A percentile compares a stretch with the other conserved stretches of the same genome.
Conservation (phyloP, 2,329 filamentous ascomycete genomes). For the Polytolypa hystricis region DNA sequence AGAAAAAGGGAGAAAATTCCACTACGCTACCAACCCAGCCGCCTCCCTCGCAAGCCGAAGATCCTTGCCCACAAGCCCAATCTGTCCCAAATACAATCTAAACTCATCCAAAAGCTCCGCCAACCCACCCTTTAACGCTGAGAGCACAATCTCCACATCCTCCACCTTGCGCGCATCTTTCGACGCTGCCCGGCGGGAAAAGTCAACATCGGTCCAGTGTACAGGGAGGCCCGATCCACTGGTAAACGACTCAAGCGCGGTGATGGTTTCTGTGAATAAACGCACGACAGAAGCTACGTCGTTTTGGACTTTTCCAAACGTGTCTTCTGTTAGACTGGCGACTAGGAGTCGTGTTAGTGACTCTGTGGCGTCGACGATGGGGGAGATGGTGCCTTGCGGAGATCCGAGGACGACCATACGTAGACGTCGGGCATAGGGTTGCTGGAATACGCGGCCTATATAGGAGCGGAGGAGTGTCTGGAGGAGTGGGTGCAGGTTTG, state of each 20-base stretch:
- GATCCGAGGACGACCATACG: slow-evolving; percentile 59
- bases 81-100: slow-evolving; percentile 58
- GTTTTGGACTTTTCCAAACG: slow-evolving; percentile 73
- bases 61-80: slow-evolving; percentile 60
- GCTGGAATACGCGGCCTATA: slow-evolving; percentile 58
- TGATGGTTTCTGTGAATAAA: slow-evolving; percentile 58
- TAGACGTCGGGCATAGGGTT: slow-evolving; percentile 55
- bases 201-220: slow-evolving; percentile 70
- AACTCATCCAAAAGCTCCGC: slow-evolving; percentile 58
- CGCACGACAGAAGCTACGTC: slow-evolving; percentile 67
- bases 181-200: slow-evolving; percentile 28
- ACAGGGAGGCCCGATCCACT: slow-evolving; percentile 38
- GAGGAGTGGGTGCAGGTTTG: slow-evolving; percentile 40
- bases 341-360: slow-evolving; percentile 59
- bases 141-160: slow-evolving; percentile 62
- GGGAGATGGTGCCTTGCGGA: slow-evolving; percentile 57
- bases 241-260: slow-evolving; percentile 58
- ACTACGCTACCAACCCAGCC: too few species aligned
- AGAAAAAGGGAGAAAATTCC: too few species aligned
- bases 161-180: slow-evolving; percentile 31
- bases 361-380: slow-evolving; percentile 61
- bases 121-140: slow-evolving; percentile 54
- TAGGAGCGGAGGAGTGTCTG: slow-evolving; percentile 39
- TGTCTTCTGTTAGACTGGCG: slow-evolving; percentile 66
- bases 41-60: slow-evolving; percentile 63